phyloP scores from a whole-genome alignment of 2,329 filamentous ascomycete genomes.

The Colletotrichum sublineola region DNA sequence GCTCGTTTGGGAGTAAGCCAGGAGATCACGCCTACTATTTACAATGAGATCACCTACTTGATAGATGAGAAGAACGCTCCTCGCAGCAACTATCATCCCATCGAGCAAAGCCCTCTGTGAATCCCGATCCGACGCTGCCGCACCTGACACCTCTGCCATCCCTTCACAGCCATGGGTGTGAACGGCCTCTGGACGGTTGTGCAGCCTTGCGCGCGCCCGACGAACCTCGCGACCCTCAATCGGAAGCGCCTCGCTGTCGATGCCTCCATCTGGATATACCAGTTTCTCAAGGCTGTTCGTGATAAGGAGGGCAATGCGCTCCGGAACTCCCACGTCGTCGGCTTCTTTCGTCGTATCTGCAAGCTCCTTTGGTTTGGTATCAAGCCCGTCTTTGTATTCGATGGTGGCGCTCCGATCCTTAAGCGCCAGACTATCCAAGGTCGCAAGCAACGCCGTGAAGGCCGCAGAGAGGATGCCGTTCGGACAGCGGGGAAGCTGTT shows the following conservation, averaged over 20 bases:
- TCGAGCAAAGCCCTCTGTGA: constrained; percentile 34
- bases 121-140: constrained; percentile 7
- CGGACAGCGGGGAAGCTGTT: constrained; percentile 91
- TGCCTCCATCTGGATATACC: constrained; percentile 99
- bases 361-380: constrained; percentile 98
- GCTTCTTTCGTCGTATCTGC: constrained; percentile 98
- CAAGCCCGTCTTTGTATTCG: constrained; percentile 96
- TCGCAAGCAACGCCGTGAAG: constrained; percentile 85
- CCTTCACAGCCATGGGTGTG: constrained; percentile 82
- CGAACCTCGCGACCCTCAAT: constrained; percentile 96
- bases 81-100: constrained; percentile 17
- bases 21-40: constrained; percentile 3
- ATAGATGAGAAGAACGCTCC: constrained; percentile 41
- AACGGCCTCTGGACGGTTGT: constrained; percentile 97
- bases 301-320: constrained; percentile 98
- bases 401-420: constrained; percentile 90
- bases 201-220: constrained; percentile 93
- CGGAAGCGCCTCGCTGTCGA: constrained; percentile 96
- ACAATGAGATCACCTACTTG: constrained; percentile 28
- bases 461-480: constrained; percentile 90
- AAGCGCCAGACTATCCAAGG: constrained; percentile 91
- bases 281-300: constrained; percentile 97
- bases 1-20: not conserved
- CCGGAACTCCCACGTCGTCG: constrained; percentile 94
- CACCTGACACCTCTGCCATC: not conserved